Base-by-base conservation (phyloP, 208 protist genomes). In the Leishmania turanica region DNA sequence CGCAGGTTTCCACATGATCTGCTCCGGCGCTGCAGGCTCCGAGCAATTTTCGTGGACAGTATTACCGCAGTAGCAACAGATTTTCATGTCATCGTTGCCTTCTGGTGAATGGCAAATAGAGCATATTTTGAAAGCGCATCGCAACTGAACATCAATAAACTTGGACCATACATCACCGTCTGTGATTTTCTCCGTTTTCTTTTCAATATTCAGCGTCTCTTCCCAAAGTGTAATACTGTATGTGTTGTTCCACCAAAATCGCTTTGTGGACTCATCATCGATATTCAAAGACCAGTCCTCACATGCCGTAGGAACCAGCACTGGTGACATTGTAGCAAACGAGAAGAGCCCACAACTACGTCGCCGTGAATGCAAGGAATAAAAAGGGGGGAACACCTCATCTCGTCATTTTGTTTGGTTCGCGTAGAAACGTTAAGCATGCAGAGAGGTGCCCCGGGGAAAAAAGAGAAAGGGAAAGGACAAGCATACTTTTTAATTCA, bases 181-280 rank as follows among this genome's bases (percentile, higher is more conserved):
- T 1, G 73, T 81, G 21, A 93, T 78, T n/a, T 45, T 54, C 17
- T 88, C 75, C 7, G 84, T 69, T 34, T 88, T 72, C 40, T 83
- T 77, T 11, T 84, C 75, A 40, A 94, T 69, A 1, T 75, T 81
- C 47, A 97, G 74, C 9, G 75, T 88, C n/a, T 84, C 68, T 47
- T 91, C 85, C 91, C 91, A 97, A 58, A 94, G 79, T 47, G 88
- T 93, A 75, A 97, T 87, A 31, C 78, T 90, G 79, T 95, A 97
- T 8, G 85, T 92, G 34, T 84, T 87, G 78, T 97, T 91, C 92
- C 93, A 97, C 91, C 90, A 95, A 86, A 95, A 97, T 2, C 88
- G 75, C 24, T 83, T 79, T 3, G 73, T 53, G 0, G 91, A 88
- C 1, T 81, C 80, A 3, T 54, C 70, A 70, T 94, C 91, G n/a